phyloP scores from a whole-genome alignment of 78 protist species.

The Polysphondylium violaceum region DNA sequence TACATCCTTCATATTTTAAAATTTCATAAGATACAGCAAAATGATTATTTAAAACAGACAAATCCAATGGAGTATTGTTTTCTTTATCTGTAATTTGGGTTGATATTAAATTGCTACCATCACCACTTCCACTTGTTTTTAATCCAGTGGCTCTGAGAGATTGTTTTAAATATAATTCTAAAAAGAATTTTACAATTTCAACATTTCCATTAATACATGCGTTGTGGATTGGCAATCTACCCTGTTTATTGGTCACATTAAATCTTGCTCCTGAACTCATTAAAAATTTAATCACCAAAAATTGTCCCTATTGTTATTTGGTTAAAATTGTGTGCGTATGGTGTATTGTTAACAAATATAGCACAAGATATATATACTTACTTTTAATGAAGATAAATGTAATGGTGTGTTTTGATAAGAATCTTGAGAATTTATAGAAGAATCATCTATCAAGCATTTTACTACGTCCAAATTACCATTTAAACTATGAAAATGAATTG shows the following conservation, averaged over 20 bases:
- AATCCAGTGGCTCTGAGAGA: background rate
- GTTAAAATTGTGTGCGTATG: background rate
- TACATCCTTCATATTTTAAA: constrained; percentile 71
- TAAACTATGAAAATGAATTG: constrained; percentile 56
- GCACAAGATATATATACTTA: background rate
- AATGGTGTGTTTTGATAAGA: constrained; percentile 44
- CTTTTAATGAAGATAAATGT: constrained; percentile 45
- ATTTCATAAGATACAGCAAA: constrained; percentile 40
- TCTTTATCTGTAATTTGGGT: constrained; percentile 55
- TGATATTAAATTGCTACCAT: background rate
- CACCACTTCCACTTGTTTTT: constrained; percentile 2
- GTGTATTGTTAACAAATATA: background rate
- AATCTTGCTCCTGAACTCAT: constrained; percentile 57
- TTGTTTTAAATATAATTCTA: constrained; percentile 25
- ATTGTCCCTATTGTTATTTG: constrained; percentile 28
- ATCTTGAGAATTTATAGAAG: constrained; percentile 57
- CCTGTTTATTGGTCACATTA: constrained; percentile 19
- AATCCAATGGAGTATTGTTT: constrained; percentile 74
- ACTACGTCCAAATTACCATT: constrained; percentile 62
- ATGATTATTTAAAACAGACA: constrained; percentile 45
- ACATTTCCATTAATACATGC: constrained; percentile 38
- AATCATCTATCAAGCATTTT: constrained; percentile 55
- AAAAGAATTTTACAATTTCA: constrained; percentile 33
- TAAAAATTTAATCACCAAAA: constrained; percentile 9
- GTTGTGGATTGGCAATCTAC: constrained; percentile 51